Evolutionary conservation across 208 protist species (phyloP).

Genomic region (Leptomonas seymouri): DNA sequence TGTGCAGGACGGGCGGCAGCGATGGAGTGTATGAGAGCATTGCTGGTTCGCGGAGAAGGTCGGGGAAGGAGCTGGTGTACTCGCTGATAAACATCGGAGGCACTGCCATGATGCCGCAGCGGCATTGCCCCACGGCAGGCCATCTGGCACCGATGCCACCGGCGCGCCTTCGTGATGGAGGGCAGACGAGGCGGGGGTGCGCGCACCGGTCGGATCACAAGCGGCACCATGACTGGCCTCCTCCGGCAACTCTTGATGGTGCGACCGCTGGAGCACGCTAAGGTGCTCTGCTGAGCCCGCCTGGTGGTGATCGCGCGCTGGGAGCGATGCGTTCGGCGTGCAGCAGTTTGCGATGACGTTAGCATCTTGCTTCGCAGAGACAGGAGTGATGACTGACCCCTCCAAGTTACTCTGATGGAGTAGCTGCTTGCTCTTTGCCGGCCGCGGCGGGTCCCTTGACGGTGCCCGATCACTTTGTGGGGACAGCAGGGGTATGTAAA

Average conservation of each 20-base stretch:
- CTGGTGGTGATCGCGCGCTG: too few relatives aligned
- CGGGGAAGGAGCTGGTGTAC: neutral
- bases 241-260: neutral
- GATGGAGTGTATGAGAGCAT: neutral
- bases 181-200: conserved; percentile 10
- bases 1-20: conserved; percentile 13
- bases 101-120: conserved; percentile 16
- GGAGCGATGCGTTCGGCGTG: too few relatives aligned
- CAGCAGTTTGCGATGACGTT: too few relatives aligned
- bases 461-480: neutral
- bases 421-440: conserved; percentile 1
- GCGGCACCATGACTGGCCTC: neutral
- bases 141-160: conserved; percentile 6
- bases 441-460: neutral
- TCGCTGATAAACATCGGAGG: neutral
- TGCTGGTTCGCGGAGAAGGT: neutral
- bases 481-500: conserved; percentile 6
- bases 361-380: too few relatives aligned
- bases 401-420: neutral
- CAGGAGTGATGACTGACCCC: neutral
- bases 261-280: too few relatives aligned
- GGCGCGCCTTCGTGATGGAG: neutral
- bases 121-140: neutral
- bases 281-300: too few relatives aligned
- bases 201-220: neutral